Conservation (phyloP, 257 asterid genomes). For the Handroanthus guayacan region DNA sequence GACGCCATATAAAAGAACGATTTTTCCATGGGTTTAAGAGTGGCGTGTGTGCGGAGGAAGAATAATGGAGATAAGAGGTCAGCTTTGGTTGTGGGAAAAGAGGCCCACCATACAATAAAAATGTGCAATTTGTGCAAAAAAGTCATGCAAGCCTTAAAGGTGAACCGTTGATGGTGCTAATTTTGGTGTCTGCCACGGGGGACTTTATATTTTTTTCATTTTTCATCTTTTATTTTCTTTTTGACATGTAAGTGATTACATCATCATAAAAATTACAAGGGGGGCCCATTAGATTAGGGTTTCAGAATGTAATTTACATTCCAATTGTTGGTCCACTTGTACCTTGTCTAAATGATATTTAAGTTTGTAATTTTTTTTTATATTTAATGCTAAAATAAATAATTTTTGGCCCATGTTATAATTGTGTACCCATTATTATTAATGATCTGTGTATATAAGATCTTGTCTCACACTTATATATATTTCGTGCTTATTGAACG, state of each 20-base stretch:
- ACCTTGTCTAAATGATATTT: not conserved
- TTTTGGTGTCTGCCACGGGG: slow-evolving; percentile 52
- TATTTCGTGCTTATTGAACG: no score
- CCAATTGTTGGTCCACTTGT: not conserved
- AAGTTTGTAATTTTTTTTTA: not conserved
- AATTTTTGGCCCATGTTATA: no score
- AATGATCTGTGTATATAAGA: no score
- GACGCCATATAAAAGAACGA: not conserved
- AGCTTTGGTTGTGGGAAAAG: slow-evolving; percentile 35
- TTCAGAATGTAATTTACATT: not conserved
- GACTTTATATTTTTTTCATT: not conserved
- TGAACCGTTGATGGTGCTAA: slow-evolving; percentile 63
- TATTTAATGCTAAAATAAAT: not conserved
- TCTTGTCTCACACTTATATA: no score
- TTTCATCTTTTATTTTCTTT: not conserved
- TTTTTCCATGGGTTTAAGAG: no score
- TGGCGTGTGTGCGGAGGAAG: slow-evolving; percentile 9
- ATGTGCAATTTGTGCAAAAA: slow-evolving; percentile 28
- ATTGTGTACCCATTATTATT: no score
- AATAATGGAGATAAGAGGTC: slow-evolving; percentile 25
- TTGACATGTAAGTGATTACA: not conserved
- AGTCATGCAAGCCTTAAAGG: slow-evolving; percentile 38
- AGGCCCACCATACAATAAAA: slow-evolving; percentile 30
- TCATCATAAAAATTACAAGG: not conserved
- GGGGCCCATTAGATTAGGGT: no score